Evolutionary conservation across 495 filamentous ascomycete species (phyloP).

Genomic region (Penicillium lagena): DNA sequence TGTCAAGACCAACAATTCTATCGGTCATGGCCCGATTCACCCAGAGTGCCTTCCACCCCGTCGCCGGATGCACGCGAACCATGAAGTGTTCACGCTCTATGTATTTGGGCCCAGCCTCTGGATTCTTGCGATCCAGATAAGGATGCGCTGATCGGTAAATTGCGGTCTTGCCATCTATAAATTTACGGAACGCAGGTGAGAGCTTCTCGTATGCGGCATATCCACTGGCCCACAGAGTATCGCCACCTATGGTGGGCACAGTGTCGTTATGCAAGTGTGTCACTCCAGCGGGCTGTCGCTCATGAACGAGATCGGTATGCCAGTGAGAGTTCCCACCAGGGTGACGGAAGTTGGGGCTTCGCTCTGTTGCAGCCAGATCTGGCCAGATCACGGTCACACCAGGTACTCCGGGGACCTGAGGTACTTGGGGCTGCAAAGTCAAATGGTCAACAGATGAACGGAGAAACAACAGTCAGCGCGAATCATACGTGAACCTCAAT

Average conservation of each 20-base stretch:
- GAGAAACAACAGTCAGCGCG: not conserved
- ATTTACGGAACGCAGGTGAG: slow-evolving; percentile 59
- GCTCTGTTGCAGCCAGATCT: slow-evolving; percentile 52
- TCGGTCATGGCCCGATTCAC: slow-evolving; percentile 63
- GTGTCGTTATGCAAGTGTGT: slow-evolving; percentile 65
- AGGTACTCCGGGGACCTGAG: slow-evolving; percentile 60
- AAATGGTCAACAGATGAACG: not conserved
- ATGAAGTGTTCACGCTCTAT: slow-evolving; percentile 62
- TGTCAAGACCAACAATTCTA: slow-evolving; percentile 58
- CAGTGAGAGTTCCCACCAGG: slow-evolving; percentile 60
- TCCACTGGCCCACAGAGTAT: slow-evolving; percentile 67
- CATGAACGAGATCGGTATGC: slow-evolving; percentile 68
- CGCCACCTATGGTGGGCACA: slow-evolving; percentile 57
- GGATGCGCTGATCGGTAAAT: slow-evolving; percentile 61
- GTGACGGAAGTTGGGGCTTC: slow-evolving; percentile 49
- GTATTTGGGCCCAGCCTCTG: slow-evolving; percentile 53
- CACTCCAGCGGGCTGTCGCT: slow-evolving; percentile 62
- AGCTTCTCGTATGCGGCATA: slow-evolving; percentile 69
- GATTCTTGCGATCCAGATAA: slow-evolving; percentile 59
- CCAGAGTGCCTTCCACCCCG: slow-evolving; percentile 65
- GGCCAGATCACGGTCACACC: slow-evolving; percentile 67
- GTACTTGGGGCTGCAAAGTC: slow-evolving; percentile 52
- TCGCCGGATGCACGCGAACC: slow-evolving; percentile 65
- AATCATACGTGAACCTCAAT: slow-evolving; percentile 59
- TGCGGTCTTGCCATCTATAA: slow-evolving; percentile 62